Percentiles rank a stretch among this genome's conserved stretches.
phyloP scores from a whole-genome alignment of 1,284 basidiomycete genomes.

The Pulveroboletus sp. region DNA sequence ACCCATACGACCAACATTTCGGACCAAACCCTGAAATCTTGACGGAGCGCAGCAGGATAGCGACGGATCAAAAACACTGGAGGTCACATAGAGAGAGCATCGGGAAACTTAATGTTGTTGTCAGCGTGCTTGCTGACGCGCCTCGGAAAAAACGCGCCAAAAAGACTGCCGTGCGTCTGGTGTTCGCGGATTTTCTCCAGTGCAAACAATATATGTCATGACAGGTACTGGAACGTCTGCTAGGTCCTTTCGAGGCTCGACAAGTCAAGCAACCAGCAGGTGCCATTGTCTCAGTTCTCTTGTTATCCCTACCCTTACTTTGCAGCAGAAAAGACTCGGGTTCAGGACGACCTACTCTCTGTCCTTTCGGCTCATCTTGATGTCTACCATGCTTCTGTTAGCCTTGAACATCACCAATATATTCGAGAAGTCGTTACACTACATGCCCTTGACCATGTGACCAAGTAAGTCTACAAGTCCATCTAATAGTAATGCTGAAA shows the following conservation, averaged over 20 bases:
- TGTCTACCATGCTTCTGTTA: constrained; percentile 66
- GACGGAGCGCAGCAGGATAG: constrained; percentile 47
- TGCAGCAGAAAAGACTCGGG: constrained; percentile 49
- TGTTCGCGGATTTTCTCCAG: background rate
- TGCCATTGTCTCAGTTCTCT: constrained; percentile 32
- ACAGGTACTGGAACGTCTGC: constrained; percentile 65
- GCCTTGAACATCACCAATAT: constrained; percentile 52
- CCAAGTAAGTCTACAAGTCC: constrained; percentile 57
- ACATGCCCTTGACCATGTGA: constrained; percentile 83
- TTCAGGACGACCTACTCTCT: constrained; percentile 68
- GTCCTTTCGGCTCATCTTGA: constrained; percentile 71
- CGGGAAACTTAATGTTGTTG: constrained; percentile 53
- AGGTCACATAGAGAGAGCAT: constrained; percentile 43
- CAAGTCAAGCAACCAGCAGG: constrained; percentile 57
- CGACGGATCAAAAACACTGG: constrained; percentile 57
- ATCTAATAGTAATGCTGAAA: constrained; percentile 10
- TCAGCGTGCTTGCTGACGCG: constrained; percentile 51
- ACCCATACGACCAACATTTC: constrained; percentile 68
- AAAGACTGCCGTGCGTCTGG: constrained; percentile 32
- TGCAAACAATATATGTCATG: background rate
- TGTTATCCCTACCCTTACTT: constrained; percentile 13
- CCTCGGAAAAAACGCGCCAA: constrained; percentile 28
- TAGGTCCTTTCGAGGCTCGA: constrained; percentile 52
- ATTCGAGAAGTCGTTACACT: constrained; percentile 70
- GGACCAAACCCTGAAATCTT: constrained; percentile 52